These are phyloP conservation scores for Arxiozyma heterogenica DNA, from an alignment of 1,139 yeast genomes.

Conservation along the genomic window DNA sequence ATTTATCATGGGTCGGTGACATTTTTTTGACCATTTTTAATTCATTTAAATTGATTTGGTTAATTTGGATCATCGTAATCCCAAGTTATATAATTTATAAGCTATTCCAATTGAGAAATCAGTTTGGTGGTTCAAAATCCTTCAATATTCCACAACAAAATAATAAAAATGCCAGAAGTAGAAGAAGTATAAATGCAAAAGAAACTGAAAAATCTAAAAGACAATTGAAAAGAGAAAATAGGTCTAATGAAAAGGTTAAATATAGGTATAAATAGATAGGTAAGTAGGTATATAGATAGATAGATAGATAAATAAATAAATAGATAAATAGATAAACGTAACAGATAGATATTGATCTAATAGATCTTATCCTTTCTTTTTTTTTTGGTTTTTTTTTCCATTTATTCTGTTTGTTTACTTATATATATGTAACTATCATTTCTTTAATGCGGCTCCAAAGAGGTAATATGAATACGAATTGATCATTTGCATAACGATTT, in stretches of 20 bases:
- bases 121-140: constrained; percentile 2
- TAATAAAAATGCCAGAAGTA: constrained; percentile 5
- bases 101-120: constrained; percentile 7
- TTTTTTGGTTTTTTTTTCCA: background rate
- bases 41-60: constrained; percentile 12
- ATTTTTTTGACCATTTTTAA: constrained; percentile 18
- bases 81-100: constrained; percentile 25
- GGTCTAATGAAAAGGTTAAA: constrained; percentile 23
- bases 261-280: constrained; percentile 15
- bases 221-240: constrained; percentile 28
- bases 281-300: background rate
- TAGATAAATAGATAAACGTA: background rate
- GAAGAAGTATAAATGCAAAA: constrained; percentile 11
- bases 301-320: constrained; percentile 4
- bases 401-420: constrained; percentile 2
- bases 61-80: constrained; percentile 18
- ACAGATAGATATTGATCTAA: too few species aligned
- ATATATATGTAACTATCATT: constrained; percentile 9
- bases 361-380: too few species aligned
- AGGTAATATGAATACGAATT: background rate
- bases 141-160: constrained; percentile 4
- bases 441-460: background rate
- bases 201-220: constrained; percentile 28
- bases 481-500: background rate
- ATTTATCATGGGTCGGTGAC: constrained; percentile 25